A percentile compares a stretch with the other conserved stretches of the same genome.
phyloP scores from a whole-genome alignment of 2,329 filamentous ascomycete genomes.

The Zymoseptoria brevis region DNA sequence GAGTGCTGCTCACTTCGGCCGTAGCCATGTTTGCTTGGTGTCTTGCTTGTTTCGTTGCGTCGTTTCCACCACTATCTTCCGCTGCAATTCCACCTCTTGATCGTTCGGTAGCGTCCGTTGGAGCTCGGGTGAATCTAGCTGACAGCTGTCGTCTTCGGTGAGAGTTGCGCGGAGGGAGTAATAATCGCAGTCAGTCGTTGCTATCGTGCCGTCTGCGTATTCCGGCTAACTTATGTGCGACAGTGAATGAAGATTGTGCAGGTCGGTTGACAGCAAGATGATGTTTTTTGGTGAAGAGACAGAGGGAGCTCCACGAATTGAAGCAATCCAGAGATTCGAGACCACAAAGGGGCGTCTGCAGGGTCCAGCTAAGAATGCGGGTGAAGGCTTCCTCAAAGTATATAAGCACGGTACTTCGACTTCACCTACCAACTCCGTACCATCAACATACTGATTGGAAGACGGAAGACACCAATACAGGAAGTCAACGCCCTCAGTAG shows the following conservation, averaged over 20 bases:
- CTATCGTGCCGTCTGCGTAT: background rate
- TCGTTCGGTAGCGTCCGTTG: background rate
- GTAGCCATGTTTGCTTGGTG: conserved; percentile 33
- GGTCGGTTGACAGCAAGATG: background rate
- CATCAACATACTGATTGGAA: background rate
- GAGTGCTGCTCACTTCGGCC: conserved; percentile 36
- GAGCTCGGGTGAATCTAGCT: background rate
- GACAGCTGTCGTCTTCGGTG: background rate
- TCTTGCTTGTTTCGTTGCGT: background rate
- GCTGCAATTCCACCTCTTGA: background rate
- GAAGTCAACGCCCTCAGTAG: background rate
- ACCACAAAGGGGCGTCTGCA: background rate
- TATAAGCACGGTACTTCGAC: background rate
- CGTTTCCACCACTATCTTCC: background rate
- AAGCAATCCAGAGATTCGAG: background rate
- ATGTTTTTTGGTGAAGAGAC: background rate
- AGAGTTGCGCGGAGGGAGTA: background rate
- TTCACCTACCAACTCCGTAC: background rate
- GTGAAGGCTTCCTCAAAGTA: background rate
- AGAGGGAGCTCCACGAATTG: background rate
- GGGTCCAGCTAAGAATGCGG: background rate
- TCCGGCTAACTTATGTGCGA: background rate
- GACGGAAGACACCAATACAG: background rate
- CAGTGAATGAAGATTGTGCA: background rate
- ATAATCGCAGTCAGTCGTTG: background rate